Conservation (phyloP, 139 green algal species). For the Haematococcus sp. region DNA sequence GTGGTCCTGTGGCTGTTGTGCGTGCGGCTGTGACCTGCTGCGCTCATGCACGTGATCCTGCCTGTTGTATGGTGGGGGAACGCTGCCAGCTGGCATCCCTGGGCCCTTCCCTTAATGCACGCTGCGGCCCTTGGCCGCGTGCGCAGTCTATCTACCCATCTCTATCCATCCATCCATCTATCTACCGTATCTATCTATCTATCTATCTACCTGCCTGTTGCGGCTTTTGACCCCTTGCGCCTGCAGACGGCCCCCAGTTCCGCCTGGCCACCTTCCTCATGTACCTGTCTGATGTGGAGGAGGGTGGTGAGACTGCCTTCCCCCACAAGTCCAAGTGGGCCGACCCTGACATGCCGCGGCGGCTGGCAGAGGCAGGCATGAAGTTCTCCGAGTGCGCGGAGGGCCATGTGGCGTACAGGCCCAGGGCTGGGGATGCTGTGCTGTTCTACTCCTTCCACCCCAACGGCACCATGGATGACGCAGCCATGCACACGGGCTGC, state of each 20-base stretch:
- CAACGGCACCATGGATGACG: constrained; percentile 20
- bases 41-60: no score
- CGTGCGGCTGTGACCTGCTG: no score
- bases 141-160: no score
- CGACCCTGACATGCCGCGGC: constrained; percentile 7
- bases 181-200: no score
- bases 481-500: constrained; percentile 44
- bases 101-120: no score
- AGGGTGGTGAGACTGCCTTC: constrained; percentile 62
- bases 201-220: no score
- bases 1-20: no score
- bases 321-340: constrained; percentile 43
- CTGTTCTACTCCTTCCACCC: constrained; percentile 34
- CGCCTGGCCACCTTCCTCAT: constrained; percentile 52
- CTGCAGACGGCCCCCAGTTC: constrained; percentile 28
- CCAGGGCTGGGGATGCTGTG: constrained; percentile 45
- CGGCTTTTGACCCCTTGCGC: no score
- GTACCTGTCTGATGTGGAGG: constrained; percentile 34
- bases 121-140: no score
- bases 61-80: no score
- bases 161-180: no score
- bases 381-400: constrained; percentile 53
- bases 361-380: not conserved
- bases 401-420: constrained; percentile 57
- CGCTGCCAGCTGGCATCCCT: no score